A percentile compares a stretch with the other conserved stretches of the same genome.
These are phyloP conservation scores for Yarrowia keelungensis DNA, from an alignment of 805 yeast species.

Conservation along the genomic window DNA sequence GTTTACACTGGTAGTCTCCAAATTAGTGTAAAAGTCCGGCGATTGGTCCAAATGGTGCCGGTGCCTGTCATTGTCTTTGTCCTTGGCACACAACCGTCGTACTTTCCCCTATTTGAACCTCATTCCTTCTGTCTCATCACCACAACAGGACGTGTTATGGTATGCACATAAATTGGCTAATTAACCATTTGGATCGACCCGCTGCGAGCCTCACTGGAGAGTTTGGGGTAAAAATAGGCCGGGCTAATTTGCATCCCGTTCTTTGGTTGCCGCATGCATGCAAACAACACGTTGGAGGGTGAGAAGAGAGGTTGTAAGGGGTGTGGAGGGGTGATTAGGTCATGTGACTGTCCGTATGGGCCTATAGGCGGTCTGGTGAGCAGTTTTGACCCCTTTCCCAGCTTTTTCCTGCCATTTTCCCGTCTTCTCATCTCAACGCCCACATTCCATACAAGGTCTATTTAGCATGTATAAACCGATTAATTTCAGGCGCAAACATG, in stretches of 20 bases:
- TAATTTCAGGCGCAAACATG: constrained; percentile 20
- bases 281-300: constrained; percentile 17
- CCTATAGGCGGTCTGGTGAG: too few relatives aligned
- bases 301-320: too few relatives aligned
- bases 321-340: too few relatives aligned
- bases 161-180: constrained; percentile 24
- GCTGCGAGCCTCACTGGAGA: neutral
- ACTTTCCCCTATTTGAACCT: neutral
- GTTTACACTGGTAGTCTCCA: too few relatives aligned
- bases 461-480: constrained; percentile 18
- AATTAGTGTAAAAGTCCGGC: too few relatives aligned
- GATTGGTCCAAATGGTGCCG: too few relatives aligned
- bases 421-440: neutral
- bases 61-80: too few relatives aligned
- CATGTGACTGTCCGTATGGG: too few relatives aligned
- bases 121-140: neutral
- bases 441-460: constrained; percentile 37
- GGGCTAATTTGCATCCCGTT: constrained; percentile 6
- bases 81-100: too few relatives aligned
- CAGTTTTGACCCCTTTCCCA: neutral
- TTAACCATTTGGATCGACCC: constrained; percentile 17
- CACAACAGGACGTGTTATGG: constrained; percentile 10
- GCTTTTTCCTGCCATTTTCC: neutral
- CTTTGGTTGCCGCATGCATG: constrained; percentile 20
- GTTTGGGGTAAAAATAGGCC: constrained; percentile 21